A percentile compares a stretch with the other conserved stretches of the same genome.
Evolutionary conservation across 441 rosid genomes (phyloP).

Genomic region (Croton laevigatus): DNA sequence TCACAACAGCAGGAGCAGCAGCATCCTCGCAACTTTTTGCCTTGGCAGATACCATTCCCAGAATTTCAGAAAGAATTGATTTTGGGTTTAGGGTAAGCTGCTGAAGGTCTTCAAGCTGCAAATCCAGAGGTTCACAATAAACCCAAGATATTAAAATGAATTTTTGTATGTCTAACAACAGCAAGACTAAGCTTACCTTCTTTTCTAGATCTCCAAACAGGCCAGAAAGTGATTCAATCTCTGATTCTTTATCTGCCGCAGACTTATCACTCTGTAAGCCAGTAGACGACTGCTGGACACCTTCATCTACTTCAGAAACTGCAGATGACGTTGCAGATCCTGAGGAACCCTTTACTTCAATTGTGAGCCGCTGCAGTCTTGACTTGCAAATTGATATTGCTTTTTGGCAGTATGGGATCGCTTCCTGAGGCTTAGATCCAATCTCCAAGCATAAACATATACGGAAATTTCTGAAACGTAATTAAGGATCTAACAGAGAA

Average conservation of each 20-base stretch:
- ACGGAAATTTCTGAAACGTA: slow-evolving; percentile 65
- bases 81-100: slow-evolving; percentile 62
- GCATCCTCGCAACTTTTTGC: slow-evolving; percentile 39
- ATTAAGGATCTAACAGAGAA: slow-evolving; percentile 40
- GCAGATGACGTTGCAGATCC: slow-evolving; percentile 49
- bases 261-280: slow-evolving; percentile 39
- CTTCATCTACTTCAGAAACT: slow-evolving; percentile 45
- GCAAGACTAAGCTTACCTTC: slow-evolving; percentile 48
- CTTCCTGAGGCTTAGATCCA: slow-evolving; percentile 77
- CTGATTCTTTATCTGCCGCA: slow-evolving; percentile 62
- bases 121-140: slow-evolving; percentile 19
- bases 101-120: slow-evolving; percentile 92
- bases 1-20: slow-evolving; percentile 36
- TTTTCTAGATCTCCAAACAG: slow-evolving; percentile 79
- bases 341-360: slow-evolving; percentile 50
- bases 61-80: slow-evolving; percentile 64
- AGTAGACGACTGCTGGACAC: slow-evolving; percentile 55
- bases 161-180: neutral
- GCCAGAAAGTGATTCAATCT: slow-evolving; percentile 59
- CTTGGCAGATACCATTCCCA: slow-evolving; percentile 60
- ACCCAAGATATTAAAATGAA: slow-evolving; percentile 8
- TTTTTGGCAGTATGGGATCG: slow-evolving; percentile 71
- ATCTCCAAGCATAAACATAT: slow-evolving; percentile 81
- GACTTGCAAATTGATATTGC: slow-evolving; percentile 76
- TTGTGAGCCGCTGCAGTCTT: slow-evolving; percentile 52